These are phyloP conservation scores for Candida peoriensis DNA, from an alignment of 805 yeast genomes.

Conservation along the genomic window DNA sequence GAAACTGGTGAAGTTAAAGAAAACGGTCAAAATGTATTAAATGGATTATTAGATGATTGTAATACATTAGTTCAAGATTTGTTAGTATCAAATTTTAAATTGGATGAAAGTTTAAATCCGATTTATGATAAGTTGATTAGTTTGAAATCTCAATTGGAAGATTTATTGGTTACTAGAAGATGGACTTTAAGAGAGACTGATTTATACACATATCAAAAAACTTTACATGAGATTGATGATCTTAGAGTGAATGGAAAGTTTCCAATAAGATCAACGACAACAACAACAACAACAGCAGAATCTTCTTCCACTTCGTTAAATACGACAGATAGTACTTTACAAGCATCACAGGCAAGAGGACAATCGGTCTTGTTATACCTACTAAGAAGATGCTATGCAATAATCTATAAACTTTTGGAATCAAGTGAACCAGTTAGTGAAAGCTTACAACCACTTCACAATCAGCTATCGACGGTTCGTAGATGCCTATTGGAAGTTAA, in stretches of 20 bases:
- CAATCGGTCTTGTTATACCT: constrained; percentile 66
- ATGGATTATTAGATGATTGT: constrained; percentile 81
- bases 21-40: constrained; percentile 46
- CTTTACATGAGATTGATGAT: constrained; percentile 69
- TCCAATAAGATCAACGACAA: constrained; percentile 22
- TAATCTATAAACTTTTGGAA: constrained; percentile 83
- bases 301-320: background rate
- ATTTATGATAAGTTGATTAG: constrained; percentile 60
- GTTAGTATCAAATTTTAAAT: constrained; percentile 35
- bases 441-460: constrained; percentile 87
- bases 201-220: constrained; percentile 74
- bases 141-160: constrained; percentile 72
- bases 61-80: constrained; percentile 69
- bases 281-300: constrained; percentile 16
- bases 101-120: constrained; percentile 48
- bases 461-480: constrained; percentile 87
- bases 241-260: constrained; percentile 61
- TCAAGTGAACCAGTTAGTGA: constrained; percentile 95
- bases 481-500: constrained; percentile 86
- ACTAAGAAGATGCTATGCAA: constrained; percentile 85
- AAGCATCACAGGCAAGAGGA: constrained; percentile 37
- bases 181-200: constrained; percentile 98
- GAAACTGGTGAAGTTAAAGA: constrained; percentile 29
- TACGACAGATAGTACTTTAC: background rate
- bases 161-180: constrained; percentile 82